Evolutionary conservation across 768 basidiomycete genomes (phyloP), one percentile per base, ranked within the genome.

Genomic region (Suillus placidus): DNA sequence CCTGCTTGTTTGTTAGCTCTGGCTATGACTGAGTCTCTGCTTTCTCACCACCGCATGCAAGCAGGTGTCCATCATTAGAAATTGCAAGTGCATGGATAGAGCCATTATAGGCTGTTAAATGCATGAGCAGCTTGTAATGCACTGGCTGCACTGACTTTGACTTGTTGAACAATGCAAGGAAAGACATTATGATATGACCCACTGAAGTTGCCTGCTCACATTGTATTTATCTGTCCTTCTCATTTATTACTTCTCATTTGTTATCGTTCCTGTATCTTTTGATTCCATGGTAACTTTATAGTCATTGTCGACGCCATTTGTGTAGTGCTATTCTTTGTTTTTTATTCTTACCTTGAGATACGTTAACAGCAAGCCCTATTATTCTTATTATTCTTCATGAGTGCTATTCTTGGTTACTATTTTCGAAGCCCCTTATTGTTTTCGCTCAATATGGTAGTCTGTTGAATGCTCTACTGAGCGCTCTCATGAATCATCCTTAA

Each of bases 1-100:
- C 57, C 57, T 68, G 37, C 14, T 40, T 54, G 34, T 42, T 42
- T 37, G 20, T 63, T 37, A 63, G 30, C 23, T 5, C 47, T 49
- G 47, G 14, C 13, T 47, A 49, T 49, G 23, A 14, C 13, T 3
- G 6, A 49, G 47, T 49, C 6, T 47, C 45, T 23, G 1, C 23
- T 38, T 38, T 37, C 49, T 30, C 14, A 66, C 67, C 67, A 42
- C 65, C 45, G 9, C 62, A 47, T 20, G 65, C 63, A 3, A 68
- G 16, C 1, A 62, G 30, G 7, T 13, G 7, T 0, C 67, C 62
- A 56, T 55, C 43, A 30, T 66, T 54, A 6, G 62, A 68, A 5
- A 68, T 45, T 1, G 52, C 12, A 6, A 68, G 16, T 0, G 65
- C 60, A 37, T 68, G 38, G 12, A 58, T n/a, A 6, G 65, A 60